A percentile compares a stretch with the other conserved stretches of the same genome.
Conservation (phyloP, 192 early-diverging fungal genomes). For the Coemansia sp. region DNA sequence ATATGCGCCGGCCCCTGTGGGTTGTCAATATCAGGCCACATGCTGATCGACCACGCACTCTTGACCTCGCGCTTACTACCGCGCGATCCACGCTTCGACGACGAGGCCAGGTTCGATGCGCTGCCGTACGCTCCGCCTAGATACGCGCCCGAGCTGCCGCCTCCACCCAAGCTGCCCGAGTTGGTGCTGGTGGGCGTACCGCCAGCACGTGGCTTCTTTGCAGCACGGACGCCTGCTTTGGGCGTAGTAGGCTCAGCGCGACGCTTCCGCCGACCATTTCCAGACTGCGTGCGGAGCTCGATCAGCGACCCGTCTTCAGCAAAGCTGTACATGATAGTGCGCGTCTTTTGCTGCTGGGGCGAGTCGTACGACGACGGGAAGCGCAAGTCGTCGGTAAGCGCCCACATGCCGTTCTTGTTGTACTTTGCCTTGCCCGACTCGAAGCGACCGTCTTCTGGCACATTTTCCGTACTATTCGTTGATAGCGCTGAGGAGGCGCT, state of each 20-base stretch:
- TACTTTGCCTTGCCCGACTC: conserved; percentile 62
- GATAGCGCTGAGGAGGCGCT: conserved; percentile 62
- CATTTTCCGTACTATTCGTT: conserved; percentile 59
- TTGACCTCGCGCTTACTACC: conserved; percentile 41
- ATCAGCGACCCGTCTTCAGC: conserved; percentile 54
- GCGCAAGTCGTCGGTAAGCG: conserved; percentile 53
- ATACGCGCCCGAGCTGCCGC: conserved; percentile 5
- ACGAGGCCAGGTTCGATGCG: conserved; percentile 7
- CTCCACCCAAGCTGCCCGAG: not conserved
- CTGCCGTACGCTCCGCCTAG: conserved; percentile 11
- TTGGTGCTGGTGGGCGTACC: conserved; percentile 1
- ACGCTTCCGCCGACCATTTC: conserved; percentile 47
- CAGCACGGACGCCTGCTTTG: conserved; percentile 11
- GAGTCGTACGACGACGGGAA: conserved; percentile 58
- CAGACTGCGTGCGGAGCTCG: conserved; percentile 44
- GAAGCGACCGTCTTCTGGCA: conserved; percentile 57
- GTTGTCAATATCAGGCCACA: conserved; percentile 76
- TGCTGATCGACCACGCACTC: conserved; percentile 47
- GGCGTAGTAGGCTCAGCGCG: conserved; percentile 28
- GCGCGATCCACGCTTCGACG: conserved; percentile 28
- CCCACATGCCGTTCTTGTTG: conserved; percentile 59
- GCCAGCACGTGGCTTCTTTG: conserved; percentile 37
- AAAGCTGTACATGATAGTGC: conserved; percentile 55
- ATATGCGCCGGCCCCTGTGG: conserved; percentile 58
- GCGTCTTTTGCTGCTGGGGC: conserved; percentile 56